These are phyloP conservation scores for Salix caprea DNA, from an alignment of 345 rosid species.

Conservation along the genomic window DNA sequence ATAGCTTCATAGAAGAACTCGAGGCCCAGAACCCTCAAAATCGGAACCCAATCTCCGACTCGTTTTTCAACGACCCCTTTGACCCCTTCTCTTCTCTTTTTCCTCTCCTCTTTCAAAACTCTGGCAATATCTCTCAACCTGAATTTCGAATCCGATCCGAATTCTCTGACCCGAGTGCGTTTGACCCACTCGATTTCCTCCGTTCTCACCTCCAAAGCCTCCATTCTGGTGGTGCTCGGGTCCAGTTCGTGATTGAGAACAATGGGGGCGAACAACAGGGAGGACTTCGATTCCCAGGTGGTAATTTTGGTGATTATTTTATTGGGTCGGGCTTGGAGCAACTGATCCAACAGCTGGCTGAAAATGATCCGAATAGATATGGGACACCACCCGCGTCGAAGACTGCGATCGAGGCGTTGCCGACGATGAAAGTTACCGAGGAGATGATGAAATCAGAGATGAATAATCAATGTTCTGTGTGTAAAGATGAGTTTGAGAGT, in stretches of 20 bases:
- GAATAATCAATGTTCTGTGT: conserved; percentile 47
- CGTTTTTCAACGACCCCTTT: conserved; percentile 19
- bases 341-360: conserved; percentile 47
- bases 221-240: conserved; percentile 37
- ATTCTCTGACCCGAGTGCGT: conserved; percentile 6
- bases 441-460: conserved; percentile 34
- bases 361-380: conserved; percentile 44
- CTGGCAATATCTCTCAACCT: conserved; percentile 5
- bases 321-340: conserved; percentile 47
- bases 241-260: conserved; percentile 42
- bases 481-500: conserved; percentile 41
- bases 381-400: conserved; percentile 48
- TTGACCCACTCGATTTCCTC: conserved; percentile 37
- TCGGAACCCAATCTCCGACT: conserved; percentile 6
- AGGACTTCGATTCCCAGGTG: conserved; percentile 26
- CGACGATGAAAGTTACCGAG: conserved; percentile 25
- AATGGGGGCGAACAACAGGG: conserved; percentile 13
- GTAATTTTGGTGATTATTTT: conserved; percentile 39
- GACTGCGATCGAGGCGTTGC: conserved; percentile 36
- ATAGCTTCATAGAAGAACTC: conserved; percentile 40
- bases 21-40: conserved; percentile 27
- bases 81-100: conserved; percentile 26
- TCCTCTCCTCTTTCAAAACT: conserved; percentile 24
- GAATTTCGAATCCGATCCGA: neutral
- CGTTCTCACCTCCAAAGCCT: conserved; percentile 31